Percentiles rank a stretch among this genome's conserved stretches.
Evolutionary conservation across 2,329 filamentous ascomycete genomes (phyloP).

Genomic region (Phialocephala subalpina): DNA sequence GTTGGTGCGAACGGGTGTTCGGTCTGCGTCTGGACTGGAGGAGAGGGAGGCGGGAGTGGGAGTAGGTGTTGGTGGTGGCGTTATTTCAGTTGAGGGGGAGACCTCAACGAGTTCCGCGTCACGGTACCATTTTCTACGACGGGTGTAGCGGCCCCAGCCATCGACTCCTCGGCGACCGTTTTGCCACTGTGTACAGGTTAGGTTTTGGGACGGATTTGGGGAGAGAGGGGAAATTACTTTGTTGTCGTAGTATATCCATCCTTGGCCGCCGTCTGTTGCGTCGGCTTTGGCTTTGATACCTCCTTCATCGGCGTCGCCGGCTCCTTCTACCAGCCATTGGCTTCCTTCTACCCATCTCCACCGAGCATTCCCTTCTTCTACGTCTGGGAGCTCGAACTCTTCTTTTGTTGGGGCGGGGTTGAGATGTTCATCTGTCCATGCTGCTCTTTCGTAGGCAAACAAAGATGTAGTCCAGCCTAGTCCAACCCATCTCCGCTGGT

Average conservation of each 20-base stretch:
- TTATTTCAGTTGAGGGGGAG: slow-evolving; percentile 51
- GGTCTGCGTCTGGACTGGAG: neutral
- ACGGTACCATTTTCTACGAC: slow-evolving; percentile 93
- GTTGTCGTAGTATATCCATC: slow-evolving; percentile 98
- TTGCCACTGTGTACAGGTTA: slow-evolving; percentile 72
- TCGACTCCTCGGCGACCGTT: slow-evolving; percentile 85
- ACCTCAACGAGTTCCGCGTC: slow-evolving; percentile 94
- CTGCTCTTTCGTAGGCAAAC: slow-evolving; percentile 86
- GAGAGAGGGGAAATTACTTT: slow-evolving; percentile 66
- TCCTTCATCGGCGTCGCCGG: slow-evolving; percentile 59
- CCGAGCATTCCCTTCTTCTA: slow-evolving; percentile 66
- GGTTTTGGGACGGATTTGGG: neutral
- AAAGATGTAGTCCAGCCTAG: slow-evolving; percentile 94
- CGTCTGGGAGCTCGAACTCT: slow-evolving; percentile 72
- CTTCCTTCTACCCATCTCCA: slow-evolving; percentile 88
- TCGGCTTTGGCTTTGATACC: slow-evolving; percentile 48
- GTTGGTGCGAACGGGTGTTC: slow-evolving; percentile 15
- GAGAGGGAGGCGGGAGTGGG: slow-evolving; percentile 31
- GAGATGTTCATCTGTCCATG: slow-evolving; percentile 97
- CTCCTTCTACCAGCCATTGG: slow-evolving; percentile 87
- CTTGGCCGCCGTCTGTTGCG: slow-evolving; percentile 60
- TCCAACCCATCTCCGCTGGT: slow-evolving; percentile 93
- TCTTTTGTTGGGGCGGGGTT: slow-evolving; percentile 81
- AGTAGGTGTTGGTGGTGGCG: slow-evolving; percentile 51
- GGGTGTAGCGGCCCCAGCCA: slow-evolving; percentile 93